Percentiles rank a stretch among this genome's conserved stretches.
phyloP scores from a whole-genome alignment of 2,329 filamentous ascomycete species.

The Phyllachora maydis region DNA sequence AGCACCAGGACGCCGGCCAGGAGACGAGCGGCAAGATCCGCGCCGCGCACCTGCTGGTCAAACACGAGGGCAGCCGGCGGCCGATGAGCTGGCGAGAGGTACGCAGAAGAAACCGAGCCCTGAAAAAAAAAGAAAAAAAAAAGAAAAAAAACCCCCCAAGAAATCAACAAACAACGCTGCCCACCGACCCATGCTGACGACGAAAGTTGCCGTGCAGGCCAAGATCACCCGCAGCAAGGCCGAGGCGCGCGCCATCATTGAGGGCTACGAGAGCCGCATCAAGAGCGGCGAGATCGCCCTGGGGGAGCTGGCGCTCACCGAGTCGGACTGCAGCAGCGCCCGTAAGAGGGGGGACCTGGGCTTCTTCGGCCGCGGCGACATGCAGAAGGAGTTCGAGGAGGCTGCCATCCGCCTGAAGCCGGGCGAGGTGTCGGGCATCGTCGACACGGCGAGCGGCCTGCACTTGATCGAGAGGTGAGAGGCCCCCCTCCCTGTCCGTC shows the following conservation, averaged over 20 bases:
- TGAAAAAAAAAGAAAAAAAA: too few relatives aligned
- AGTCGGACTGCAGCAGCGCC: slow-evolving; percentile 91
- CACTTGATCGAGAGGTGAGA: slow-evolving; percentile 85
- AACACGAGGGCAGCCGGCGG: slow-evolving; percentile 73
- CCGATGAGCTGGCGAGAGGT: slow-evolving; percentile 84
- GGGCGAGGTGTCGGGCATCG: slow-evolving; percentile 68
- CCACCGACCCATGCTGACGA: too few relatives aligned
- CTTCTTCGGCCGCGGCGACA: slow-evolving; percentile 84
- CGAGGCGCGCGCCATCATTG: slow-evolving; percentile 62
- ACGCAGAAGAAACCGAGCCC: too few relatives aligned
- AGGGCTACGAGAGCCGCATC: slow-evolving; percentile 58
- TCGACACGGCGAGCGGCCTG: slow-evolving; percentile 83
- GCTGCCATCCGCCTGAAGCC: slow-evolving; percentile 78
- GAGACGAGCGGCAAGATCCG: slow-evolving; percentile 58
- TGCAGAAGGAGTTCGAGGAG: slow-evolving; percentile 98
- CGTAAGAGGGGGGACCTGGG: slow-evolving; percentile 88
- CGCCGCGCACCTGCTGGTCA: slow-evolving; percentile 79
- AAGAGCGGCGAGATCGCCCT: slow-evolving; percentile 45
- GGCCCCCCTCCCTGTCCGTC: background rate
- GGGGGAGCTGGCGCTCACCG: slow-evolving; percentile 66
- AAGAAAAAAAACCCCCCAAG: too few relatives aligned
- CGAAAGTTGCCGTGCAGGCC: too few relatives aligned
- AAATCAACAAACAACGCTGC: too few relatives aligned
- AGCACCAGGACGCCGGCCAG: slow-evolving; percentile 16
- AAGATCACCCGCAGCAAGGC: slow-evolving; percentile 78